Evolutionary conservation across 768 basidiomycete genomes (phyloP).

Genomic region (Paxillus rubicundulus): DNA sequence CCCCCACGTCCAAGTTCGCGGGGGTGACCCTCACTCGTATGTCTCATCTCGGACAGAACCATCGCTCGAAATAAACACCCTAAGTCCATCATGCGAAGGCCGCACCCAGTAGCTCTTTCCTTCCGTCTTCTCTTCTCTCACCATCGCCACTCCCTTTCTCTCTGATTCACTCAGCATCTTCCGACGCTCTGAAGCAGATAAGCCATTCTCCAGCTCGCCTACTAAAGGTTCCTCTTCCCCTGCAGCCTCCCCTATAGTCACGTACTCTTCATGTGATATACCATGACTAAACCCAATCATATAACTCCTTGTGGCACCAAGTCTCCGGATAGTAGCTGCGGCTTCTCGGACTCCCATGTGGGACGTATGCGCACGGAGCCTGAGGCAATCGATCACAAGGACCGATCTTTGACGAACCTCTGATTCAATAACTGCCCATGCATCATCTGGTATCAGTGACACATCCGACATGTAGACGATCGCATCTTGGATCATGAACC

Average conservation of each 20-base stretch:
- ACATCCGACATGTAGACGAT: conserved; percentile 83
- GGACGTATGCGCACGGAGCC: conserved; percentile 63
- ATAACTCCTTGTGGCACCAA: conserved; percentile 65
- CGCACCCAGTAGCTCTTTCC: conserved; percentile 57
- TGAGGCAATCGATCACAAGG: conserved; percentile 76
- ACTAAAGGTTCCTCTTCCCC: conserved; percentile 31
- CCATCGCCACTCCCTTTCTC: conserved; percentile 41
- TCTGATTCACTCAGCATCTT: conserved; percentile 33
- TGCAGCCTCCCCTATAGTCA: conserved; percentile 55
- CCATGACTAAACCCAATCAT: conserved; percentile 75
- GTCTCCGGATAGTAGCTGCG: conserved; percentile 49
- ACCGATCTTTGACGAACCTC: conserved; percentile 39
- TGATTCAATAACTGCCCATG: conserved; percentile 52
- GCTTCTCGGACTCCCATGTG: conserved; percentile 76
- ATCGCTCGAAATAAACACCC: conserved; percentile 44
- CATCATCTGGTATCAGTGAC: conserved; percentile 71
- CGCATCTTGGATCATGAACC: conserved; percentile 64
- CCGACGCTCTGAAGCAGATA: conserved; percentile 5
- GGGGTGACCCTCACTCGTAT: conserved; percentile 34
- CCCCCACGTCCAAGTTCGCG: background rate
- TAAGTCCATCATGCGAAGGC: conserved; percentile 74
- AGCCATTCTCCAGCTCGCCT: conserved; percentile 1
- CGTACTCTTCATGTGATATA: conserved; percentile 75
- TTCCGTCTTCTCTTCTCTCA: conserved; percentile 45
- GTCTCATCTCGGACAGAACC: conserved; percentile 51